Base-by-base conservation (phyloP, 1,284 basidiomycete genomes). In the Lentinula novae-zelandiae region DNA sequence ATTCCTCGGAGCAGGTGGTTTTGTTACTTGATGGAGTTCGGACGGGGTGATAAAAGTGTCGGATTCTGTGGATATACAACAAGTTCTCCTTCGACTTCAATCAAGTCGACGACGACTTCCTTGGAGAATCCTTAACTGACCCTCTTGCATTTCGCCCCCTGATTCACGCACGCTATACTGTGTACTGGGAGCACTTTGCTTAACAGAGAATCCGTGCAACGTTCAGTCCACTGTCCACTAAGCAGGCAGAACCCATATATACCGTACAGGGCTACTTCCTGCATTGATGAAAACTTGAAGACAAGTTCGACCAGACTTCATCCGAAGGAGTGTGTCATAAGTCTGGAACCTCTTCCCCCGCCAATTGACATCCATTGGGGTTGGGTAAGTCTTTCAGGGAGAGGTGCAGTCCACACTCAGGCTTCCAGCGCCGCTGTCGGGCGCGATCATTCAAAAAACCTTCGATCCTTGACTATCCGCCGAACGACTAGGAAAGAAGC, bases 341-440 rank as follows among this genome's bases (percentile, higher is more conserved):
- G 36, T 38, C 36, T 38, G 12, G 36, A 36, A 2, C 3, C 10
- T 38, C 36, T 38, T 38, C 12, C 36, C 22, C 27, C 27, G 27
- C 27, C 27, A 27, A 27, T 27, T 27, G 3, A 27, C 27, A 27
- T 27, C 27, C 27, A 27, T 17, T 44, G 15, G 15, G 17, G 42
- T 44, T 17, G n/a, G 17, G 15, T 5, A 15, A 44, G 17, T n/a
- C 42, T n/a, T 44, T n/a, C 42, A n/a, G 5, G 17, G 7, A n/a
- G 15, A n/a, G 7, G n/a, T 5, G 42, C 10, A 17, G 15, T 17
- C 17, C 40, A 12, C 40, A 27, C 17, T 39, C 9, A 54, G 40
- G 5, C 42, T 46, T 46, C n/a, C n/a, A 39, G n/a, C 42, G 54
- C 54, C 54, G 54, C 54, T 56, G 54, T 56, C 54, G 31, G 33